Evolutionary conservation across 192 early-diverging fungal genomes (phyloP).

Genomic region (Dissophora ornata): DNA sequence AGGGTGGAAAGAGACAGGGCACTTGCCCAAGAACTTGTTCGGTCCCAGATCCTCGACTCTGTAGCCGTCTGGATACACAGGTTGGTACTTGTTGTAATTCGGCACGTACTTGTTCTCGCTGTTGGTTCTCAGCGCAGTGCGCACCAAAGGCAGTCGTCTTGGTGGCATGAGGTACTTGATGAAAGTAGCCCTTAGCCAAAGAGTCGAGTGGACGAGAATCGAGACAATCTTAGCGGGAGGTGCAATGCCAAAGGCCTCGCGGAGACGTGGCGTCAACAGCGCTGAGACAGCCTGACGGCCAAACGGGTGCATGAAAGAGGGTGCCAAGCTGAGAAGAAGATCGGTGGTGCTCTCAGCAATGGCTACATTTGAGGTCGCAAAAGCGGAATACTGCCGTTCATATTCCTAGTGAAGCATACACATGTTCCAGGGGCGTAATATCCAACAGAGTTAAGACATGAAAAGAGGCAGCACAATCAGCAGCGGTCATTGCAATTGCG

Average conservation of each 20-base stretch:
- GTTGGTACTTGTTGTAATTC: conserved; percentile 39
- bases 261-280: conserved; percentile 18
- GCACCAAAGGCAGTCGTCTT: conserved; percentile 13
- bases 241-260: conserved; percentile 8
- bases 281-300: not conserved
- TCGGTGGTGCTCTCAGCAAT: conserved; percentile 23
- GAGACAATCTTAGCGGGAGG: not conserved
- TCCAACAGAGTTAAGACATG: no score
- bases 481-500: no score
- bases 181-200: conserved; percentile 33
- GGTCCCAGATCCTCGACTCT: conserved; percentile 52
- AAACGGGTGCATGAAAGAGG: conserved; percentile 11
- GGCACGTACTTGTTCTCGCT: conserved; percentile 45
- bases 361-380: conserved; percentile 4
- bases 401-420: conserved; percentile 22
- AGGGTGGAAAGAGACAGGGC: conserved; percentile 36
- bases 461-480: no score
- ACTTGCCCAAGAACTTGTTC: conserved; percentile 46
- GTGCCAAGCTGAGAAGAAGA: conserved; percentile 1
- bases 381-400: conserved; percentile 5
- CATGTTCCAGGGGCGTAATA: no score
- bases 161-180: conserved; percentile 56
- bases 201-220: not conserved
- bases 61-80: conserved; percentile 53
- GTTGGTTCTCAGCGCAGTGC: conserved; percentile 39